A percentile compares a stretch with the other conserved stretches of the same genome.
Conservation (phyloP, 1,139 yeast species). For the Groenewaldozyma auringiensis region DNA sequence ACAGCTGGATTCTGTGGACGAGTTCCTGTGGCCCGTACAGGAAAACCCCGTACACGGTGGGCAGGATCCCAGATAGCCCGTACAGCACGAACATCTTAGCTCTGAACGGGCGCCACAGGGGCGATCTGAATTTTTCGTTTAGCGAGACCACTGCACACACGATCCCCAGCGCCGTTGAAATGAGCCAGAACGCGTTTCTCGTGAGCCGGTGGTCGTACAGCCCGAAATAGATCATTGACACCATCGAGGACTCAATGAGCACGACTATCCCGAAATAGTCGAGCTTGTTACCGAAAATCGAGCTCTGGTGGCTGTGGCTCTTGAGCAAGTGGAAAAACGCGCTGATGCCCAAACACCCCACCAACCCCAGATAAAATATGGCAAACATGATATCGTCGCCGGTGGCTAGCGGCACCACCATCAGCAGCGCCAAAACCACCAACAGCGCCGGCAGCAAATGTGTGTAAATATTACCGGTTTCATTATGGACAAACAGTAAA, state of each 20-base stretch:
- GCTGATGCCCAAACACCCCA: conserved; percentile 60
- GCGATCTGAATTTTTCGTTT: conserved; percentile 55
- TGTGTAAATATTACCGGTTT: conserved; percentile 70
- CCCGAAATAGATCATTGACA: conserved; percentile 64
- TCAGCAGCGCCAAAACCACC: conserved; percentile 26
- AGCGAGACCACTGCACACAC: conserved; percentile 60
- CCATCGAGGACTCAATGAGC: conserved; percentile 65
- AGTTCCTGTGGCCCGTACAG: conserved; percentile 44
- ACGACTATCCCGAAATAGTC: conserved; percentile 85
- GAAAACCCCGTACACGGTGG: conserved; percentile 47
- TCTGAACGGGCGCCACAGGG: conserved; percentile 67
- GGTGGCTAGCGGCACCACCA: conserved; percentile 37
- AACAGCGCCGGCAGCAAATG: conserved; percentile 57
- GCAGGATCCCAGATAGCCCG: conserved; percentile 73
- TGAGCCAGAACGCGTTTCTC: conserved; percentile 38
- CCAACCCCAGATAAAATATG: conserved; percentile 45
- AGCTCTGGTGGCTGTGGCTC: conserved; percentile 58
- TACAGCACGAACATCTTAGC: conserved; percentile 73
- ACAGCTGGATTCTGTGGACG: conserved; percentile 44
- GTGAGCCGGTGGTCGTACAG: conserved; percentile 43
- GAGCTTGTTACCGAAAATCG: conserved; percentile 64
- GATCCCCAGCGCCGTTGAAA: conserved; percentile 51
- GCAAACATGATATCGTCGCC: conserved; percentile 40
- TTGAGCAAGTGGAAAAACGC: conserved; percentile 72
- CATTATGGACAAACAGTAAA: conserved; percentile 69